Percentiles rank a stretch among this genome's conserved stretches.
Conservation (phyloP, 441 rosid genomes). For the Gossypium armourianum region DNA sequence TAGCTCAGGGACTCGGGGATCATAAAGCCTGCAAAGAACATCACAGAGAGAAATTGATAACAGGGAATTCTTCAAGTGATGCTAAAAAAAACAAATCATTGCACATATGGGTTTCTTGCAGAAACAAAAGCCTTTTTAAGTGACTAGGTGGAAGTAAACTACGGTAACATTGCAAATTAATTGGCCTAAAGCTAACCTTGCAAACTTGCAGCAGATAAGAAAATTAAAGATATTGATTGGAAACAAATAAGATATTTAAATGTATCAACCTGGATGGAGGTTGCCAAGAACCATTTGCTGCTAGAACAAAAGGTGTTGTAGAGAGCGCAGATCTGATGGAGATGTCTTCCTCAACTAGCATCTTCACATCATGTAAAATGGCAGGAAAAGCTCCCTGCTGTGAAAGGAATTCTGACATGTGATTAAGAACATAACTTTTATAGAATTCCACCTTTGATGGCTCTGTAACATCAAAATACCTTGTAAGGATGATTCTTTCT, state of each 20-base stretch:
- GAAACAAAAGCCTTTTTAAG: not conserved
- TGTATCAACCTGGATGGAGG: conserved; percentile 67
- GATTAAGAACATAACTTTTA: conserved; percentile 66
- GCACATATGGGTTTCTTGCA: not conserved
- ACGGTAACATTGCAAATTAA: not conserved
- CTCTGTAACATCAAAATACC: conserved; percentile 58
- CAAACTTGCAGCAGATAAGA: conserved; percentile 7
- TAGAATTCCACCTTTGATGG: conserved; percentile 73
- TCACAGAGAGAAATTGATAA: conserved; percentile 9
- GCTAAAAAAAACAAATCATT: not conserved
- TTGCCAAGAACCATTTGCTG: conserved; percentile 84
- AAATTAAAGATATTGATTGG: not conserved
- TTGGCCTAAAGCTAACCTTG: not conserved
- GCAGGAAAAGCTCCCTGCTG: conserved; percentile 53
- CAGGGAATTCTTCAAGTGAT: not conserved
- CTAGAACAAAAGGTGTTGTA: conserved; percentile 62
- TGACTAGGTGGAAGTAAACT: not conserved
- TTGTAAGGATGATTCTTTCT: conserved; percentile 59
- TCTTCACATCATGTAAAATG: conserved; percentile 69
- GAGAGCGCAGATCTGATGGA: conserved; percentile 55
- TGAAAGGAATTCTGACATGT: conserved; percentile 72
- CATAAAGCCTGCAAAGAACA: conserved; percentile 73
- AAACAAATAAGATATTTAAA: conserved; percentile 3
- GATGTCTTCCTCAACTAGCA: conserved; percentile 52
- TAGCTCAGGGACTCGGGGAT: conserved; percentile 77